Evolutionary conservation across 1,284 basidiomycete species (phyloP).

Genomic region (Marasmius fiardii): DNA sequence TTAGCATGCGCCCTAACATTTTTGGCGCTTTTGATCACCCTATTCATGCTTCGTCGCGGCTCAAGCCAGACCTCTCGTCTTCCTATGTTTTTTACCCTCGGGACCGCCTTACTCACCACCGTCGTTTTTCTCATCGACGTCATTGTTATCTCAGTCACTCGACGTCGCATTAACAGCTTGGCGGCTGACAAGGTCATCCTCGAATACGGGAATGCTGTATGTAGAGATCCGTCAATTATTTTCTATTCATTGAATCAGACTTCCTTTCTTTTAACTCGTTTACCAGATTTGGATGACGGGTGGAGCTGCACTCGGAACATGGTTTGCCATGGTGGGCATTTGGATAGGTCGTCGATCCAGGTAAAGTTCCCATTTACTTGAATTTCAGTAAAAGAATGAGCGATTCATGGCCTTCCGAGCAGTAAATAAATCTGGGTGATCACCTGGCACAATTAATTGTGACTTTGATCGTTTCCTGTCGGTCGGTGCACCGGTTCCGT

Average conservation of each 20-base stretch:
- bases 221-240: constrained; percentile 19
- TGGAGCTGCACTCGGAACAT: constrained; percentile 46
- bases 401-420: background rate
- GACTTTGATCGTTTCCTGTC: background rate
- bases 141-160: constrained; percentile 44
- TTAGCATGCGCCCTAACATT: constrained; percentile 51
- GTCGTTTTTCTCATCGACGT: constrained; percentile 53
- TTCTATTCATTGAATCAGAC: too few species aligned
- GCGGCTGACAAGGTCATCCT: constrained; percentile 37
- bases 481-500: background rate
- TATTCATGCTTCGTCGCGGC: constrained; percentile 41
- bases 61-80: constrained; percentile 31
- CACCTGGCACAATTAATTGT: background rate
- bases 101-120: constrained; percentile 42
- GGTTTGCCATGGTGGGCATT: constrained; percentile 40
- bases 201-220: constrained; percentile 46
- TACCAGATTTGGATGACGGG: constrained; percentile 51
- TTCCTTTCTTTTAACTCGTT: constrained; percentile 9
- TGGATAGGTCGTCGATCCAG: constrained; percentile 27
- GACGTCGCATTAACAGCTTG: constrained; percentile 36
- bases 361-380: background rate
- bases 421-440: constrained; percentile 4
- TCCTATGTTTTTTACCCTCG: constrained; percentile 31
- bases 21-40: constrained; percentile 43
- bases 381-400: background rate